These are phyloP conservation scores for Myriosclerotinia scirpicola DNA, from an alignment of 2,329 filamentous ascomycete genomes.

Conservation along the genomic window DNA sequence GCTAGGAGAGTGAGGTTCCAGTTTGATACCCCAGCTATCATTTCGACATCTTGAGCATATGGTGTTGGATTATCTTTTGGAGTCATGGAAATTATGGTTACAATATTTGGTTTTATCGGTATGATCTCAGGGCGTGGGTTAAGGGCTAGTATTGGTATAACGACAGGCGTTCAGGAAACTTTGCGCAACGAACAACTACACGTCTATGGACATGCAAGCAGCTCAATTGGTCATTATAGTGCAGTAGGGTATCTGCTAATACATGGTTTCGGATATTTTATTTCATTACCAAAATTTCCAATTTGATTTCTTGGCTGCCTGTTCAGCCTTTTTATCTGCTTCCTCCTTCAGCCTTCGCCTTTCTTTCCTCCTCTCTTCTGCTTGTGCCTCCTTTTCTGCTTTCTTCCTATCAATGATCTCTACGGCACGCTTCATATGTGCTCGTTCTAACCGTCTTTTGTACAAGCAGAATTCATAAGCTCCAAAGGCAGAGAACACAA, in stretches of 20 bases:
- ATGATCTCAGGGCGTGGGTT: neutral
- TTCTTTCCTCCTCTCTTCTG: slow-evolving; percentile 45
- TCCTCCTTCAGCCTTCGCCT: slow-evolving; percentile 47
- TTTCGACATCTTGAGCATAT: slow-evolving; percentile 27
- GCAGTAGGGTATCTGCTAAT: slow-evolving; percentile 13
- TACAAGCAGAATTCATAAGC: slow-evolving; percentile 86
- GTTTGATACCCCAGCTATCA: slow-evolving; percentile 26
- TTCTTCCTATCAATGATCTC: slow-evolving; percentile 78
- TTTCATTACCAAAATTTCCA: slow-evolving; percentile 40
- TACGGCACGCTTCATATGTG: slow-evolving; percentile 81
- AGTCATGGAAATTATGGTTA: slow-evolving; percentile 1
- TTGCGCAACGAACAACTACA: slow-evolving; percentile 7
- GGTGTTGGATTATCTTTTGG: neutral
- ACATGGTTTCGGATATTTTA: slow-evolving; percentile 6
- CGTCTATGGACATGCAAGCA: neutral
- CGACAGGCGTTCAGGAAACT: neutral
- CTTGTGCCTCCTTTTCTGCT: slow-evolving; percentile 56
- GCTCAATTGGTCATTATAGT: neutral
- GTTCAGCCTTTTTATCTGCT: slow-evolving; percentile 42
- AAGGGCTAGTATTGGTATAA: neutral
- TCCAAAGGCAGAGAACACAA: slow-evolving; percentile 65
- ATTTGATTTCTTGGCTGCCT: slow-evolving; percentile 33
- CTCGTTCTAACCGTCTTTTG: slow-evolving; percentile 69
- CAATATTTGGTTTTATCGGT: slow-evolving; percentile 13
- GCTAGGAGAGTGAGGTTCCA: slow-evolving; percentile 38